These are phyloP conservation scores for Vitis amurensis DNA, from an alignment of 164 flowering plant species.

Conservation along the genomic window DNA sequence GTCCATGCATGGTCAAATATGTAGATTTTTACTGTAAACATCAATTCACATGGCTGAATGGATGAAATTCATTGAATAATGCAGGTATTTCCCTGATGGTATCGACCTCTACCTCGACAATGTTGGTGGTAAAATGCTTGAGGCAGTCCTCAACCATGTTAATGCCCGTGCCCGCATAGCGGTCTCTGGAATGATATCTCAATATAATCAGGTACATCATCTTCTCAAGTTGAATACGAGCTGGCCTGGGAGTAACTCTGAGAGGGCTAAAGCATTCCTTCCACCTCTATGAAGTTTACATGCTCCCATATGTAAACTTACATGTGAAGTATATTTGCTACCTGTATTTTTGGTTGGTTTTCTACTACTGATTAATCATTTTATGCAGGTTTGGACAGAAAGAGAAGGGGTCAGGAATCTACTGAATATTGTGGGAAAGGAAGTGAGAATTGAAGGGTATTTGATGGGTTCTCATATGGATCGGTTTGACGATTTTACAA, in stretches of 20 bases:
- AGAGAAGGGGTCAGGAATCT: constrained; percentile 49
- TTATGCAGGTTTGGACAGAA: constrained; percentile 36
- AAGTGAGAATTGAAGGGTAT: constrained; percentile 49
- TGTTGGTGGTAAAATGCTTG: constrained; percentile 53
- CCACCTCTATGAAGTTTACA: background rate
- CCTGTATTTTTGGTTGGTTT: background rate
- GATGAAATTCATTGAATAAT: no score
- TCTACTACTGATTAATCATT: background rate
- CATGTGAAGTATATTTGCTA: background rate
- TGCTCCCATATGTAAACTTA: no score
- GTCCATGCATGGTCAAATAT: no score
- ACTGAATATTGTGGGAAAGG: constrained; percentile 47
- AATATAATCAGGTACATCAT: constrained; percentile 38
- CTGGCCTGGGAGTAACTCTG: background rate
- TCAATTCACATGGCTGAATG: no score
- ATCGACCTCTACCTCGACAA: constrained; percentile 49
- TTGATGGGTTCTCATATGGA: constrained; percentile 33
- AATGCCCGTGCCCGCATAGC: constrained; percentile 35
- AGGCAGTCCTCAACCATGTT: constrained; percentile 44
- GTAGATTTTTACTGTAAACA: no score
- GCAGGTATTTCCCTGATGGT: constrained; percentile 51
- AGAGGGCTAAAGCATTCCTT: no score
- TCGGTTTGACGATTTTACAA: constrained; percentile 34
- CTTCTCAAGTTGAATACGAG: background rate
- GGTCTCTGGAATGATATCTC: constrained; percentile 50